Conservation (phyloP, 1,284 basidiomycete species). For the Crepidotus sp. region DNA sequence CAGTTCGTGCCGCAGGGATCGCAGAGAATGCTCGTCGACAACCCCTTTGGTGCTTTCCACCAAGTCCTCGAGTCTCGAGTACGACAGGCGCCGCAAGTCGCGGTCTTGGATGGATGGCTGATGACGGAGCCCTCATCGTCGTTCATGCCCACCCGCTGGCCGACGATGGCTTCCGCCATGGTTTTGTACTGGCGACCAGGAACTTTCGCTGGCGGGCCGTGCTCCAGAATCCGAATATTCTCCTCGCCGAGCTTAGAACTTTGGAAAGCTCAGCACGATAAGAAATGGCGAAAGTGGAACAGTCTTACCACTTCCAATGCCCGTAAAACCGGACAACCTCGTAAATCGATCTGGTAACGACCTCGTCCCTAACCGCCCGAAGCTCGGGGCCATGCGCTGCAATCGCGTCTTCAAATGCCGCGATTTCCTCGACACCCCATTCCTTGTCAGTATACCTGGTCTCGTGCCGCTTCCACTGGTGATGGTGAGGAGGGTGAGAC, state of each 20-base stretch:
- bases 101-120: constrained; percentile 40
- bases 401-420: constrained; percentile 72
- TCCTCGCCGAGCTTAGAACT: constrained; percentile 62
- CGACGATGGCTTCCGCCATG: constrained; percentile 28
- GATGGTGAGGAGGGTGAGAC: background rate
- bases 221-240: constrained; percentile 42
- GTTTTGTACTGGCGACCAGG: constrained; percentile 33
- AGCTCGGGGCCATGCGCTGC: constrained; percentile 67
- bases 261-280: constrained; percentile 17
- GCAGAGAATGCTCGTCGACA: constrained; percentile 66
- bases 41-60: constrained; percentile 82
- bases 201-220: constrained; percentile 35
- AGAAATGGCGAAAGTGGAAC: background rate
- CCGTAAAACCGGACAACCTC: constrained; percentile 82
- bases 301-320: constrained; percentile 72
- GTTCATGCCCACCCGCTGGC: constrained; percentile 37
- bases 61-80: constrained; percentile 67
- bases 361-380: constrained; percentile 65
- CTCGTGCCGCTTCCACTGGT: constrained; percentile 68
- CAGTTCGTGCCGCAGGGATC: constrained; percentile 75
- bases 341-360: constrained; percentile 58
- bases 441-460: constrained; percentile 58
- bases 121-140: constrained; percentile 75
- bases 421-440: constrained; percentile 64
- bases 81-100: constrained; percentile 67